phyloP scores from a whole-genome alignment of 768 basidiomycete species.

The Austroboletus eburneus region DNA sequence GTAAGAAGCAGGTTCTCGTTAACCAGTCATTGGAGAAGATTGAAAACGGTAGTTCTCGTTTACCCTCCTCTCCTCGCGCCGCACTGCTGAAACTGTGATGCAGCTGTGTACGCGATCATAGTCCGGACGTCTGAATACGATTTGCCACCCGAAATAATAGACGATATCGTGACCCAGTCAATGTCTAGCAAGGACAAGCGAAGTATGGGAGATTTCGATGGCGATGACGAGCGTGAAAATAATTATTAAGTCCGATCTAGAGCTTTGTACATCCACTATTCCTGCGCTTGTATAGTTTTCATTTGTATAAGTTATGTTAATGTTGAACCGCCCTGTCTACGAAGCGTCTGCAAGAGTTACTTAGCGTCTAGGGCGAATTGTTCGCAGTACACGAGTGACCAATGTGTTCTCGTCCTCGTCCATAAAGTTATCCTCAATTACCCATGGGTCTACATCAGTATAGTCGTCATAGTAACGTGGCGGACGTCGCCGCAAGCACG shows the following conservation, averaged over 20 bases:
- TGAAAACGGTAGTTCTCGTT: slow-evolving; percentile 64
- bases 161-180: slow-evolving; percentile 59
- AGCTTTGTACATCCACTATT: no score
- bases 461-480: slow-evolving; percentile 14
- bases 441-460: neutral
- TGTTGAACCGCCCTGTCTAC: no score
- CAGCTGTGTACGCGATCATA: slow-evolving; percentile 70
- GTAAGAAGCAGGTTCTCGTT: slow-evolving; percentile 87
- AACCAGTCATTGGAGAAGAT: slow-evolving; percentile 89
- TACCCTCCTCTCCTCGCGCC: neutral
- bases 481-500: slow-evolving; percentile 11
- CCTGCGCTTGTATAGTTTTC: no score
- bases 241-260: slow-evolving; percentile 14
- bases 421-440: slow-evolving; percentile 3
- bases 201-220: slow-evolving; percentile 15
- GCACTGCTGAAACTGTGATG: slow-evolving; percentile 4
- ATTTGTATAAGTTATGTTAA: no score
- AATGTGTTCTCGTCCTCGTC: slow-evolving; percentile 2
- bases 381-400: slow-evolving; percentile 4
- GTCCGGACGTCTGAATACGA: slow-evolving; percentile 74
- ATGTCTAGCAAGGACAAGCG: slow-evolving; percentile 32
- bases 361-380: slow-evolving; percentile 16
- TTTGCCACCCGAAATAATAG: slow-evolving; percentile 60
- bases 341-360: no score
- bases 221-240: slow-evolving; percentile 28